Evolutionary conservation across 306 rosid species (phyloP).

Genomic region (Canavalia gladiata): DNA sequence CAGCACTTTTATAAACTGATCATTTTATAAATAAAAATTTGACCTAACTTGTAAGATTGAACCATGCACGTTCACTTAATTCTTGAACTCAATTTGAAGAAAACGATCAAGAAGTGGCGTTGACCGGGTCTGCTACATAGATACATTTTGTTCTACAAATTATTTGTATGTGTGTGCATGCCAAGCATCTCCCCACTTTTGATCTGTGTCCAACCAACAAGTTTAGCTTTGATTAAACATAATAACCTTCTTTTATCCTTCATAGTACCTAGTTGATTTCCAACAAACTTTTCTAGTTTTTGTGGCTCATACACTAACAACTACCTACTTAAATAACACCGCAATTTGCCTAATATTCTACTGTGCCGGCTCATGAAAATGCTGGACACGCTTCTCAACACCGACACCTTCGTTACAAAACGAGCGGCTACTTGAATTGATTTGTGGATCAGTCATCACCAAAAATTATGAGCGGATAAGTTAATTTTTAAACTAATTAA

Average conservation of each 20-base stretch:
- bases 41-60: too few relatives aligned
- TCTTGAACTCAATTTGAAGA: too few relatives aligned
- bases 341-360: background rate
- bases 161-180: background rate
- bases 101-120: background rate
- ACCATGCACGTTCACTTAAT: too few relatives aligned
- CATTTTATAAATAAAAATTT: too few relatives aligned
- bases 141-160: background rate
- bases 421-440: background rate
- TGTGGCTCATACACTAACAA: background rate
- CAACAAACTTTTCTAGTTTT: conserved; percentile 36
- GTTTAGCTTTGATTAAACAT: conserved; percentile 35
- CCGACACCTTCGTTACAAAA: background rate
- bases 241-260: background rate
- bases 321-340: background rate
- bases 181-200: conserved; percentile 1
- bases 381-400: background rate
- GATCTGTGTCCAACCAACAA: conserved; percentile 37
- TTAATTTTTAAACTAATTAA: too few relatives aligned
- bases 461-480: too few relatives aligned
- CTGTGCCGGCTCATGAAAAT: background rate
- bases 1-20: too few relatives aligned
- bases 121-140: background rate
- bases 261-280: background rate
- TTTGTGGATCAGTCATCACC: too few relatives aligned